Evolutionary conservation across 441 rosid genomes (phyloP).

Genomic region (Populus hybrid): DNA sequence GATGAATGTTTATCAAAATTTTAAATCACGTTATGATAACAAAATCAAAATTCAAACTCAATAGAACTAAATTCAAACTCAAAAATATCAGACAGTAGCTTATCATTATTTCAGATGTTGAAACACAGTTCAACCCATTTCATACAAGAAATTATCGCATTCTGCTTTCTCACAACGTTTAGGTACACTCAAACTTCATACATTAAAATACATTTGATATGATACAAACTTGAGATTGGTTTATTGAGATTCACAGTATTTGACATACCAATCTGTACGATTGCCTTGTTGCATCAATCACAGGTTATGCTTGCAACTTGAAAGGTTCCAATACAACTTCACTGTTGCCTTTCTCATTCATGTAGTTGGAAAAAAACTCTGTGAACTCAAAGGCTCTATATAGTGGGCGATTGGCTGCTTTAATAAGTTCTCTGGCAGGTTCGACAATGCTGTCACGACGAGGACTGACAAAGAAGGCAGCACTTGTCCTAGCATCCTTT

Average conservation of each 20-base stretch:
- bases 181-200: background rate
- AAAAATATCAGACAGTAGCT: background rate
- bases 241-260: background rate
- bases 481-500: background rate
- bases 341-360: background rate
- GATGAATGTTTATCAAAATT: background rate
- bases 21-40: background rate
- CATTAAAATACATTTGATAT: background rate
- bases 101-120: background rate
- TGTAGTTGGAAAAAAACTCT: slow-evolving; percentile 1
- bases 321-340: background rate
- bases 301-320: background rate
- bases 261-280: background rate
- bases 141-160: background rate
- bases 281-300: background rate
- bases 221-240: background rate
- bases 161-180: background rate
- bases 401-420: slow-evolving; percentile 15
- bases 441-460: slow-evolving; percentile 19
- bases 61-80: background rate
- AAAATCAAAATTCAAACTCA: background rate
- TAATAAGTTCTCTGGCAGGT: slow-evolving; percentile 21
- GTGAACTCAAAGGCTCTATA: slow-evolving; percentile 18
- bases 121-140: background rate
- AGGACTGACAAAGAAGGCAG: slow-evolving; percentile 9